phyloP scores from a whole-genome alignment of 768 basidiomycete genomes.

The Pluteus cervinus region DNA sequence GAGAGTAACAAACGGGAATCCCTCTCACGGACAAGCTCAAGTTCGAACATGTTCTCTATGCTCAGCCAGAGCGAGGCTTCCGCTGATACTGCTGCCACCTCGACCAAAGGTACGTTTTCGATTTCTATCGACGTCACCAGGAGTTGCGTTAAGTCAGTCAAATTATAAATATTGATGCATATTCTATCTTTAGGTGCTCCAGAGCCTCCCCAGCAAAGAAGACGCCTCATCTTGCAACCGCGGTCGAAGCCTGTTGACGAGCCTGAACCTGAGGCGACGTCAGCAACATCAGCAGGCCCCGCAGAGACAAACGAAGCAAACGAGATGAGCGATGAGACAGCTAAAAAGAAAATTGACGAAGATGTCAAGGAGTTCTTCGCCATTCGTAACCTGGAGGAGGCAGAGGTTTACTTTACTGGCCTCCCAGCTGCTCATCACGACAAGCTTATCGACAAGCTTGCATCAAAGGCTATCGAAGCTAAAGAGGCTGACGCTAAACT shows the following conservation, averaged over 20 bases:
- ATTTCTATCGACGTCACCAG: neutral
- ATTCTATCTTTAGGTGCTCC: conserved; percentile 24
- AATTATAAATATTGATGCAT: neutral
- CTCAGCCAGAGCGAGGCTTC: conserved; percentile 62
- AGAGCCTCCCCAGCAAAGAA: conserved; percentile 52
- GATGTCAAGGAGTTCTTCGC: conserved; percentile 85
- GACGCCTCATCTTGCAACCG: conserved; percentile 68
- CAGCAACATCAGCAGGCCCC: too few species aligned
- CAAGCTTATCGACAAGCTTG: conserved; percentile 69
- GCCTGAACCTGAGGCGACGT: conserved; percentile 37
- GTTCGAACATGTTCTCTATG: conserved; percentile 85
- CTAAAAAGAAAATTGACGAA: conserved; percentile 70
- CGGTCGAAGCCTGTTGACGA: conserved; percentile 64
- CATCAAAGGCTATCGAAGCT: conserved; percentile 67
- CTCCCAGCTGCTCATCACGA: conserved; percentile 61
- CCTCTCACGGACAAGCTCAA: conserved; percentile 74
- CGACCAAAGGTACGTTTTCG: conserved; percentile 38
- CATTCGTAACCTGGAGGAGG: conserved; percentile 81
- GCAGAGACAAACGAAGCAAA: too few species aligned
- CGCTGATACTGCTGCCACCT: conserved; percentile 41
- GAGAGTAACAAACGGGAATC: conserved; percentile 67
- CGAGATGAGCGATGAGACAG: conserved; percentile 64
- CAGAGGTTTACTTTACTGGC: conserved; percentile 76
- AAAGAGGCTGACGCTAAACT: conserved; percentile 79
- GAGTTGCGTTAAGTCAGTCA: too few species aligned